Evolutionary conservation across 352 stramenopile species (phyloP), one percentile per base, ranked within the genome.

Genomic region (Pythium guiyangense): DNA sequence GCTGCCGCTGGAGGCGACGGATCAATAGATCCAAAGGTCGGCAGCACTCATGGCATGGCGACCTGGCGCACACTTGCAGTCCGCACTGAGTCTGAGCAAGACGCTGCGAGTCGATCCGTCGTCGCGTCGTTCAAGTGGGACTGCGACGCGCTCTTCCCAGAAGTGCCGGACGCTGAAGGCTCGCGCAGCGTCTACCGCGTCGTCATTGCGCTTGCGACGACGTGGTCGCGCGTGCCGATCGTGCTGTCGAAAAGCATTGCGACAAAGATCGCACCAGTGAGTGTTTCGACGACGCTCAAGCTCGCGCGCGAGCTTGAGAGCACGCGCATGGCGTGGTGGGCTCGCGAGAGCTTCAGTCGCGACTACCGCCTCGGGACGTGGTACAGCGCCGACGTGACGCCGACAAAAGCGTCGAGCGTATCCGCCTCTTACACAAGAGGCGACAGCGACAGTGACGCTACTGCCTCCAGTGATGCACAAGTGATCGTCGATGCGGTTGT

Each of bases 351-450:
- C 25, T 90, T 74, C 52, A 92, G 82, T 53, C 69, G 84, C 15
- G 80, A 71, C 53, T 90, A 86, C 54, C 74, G 81, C 1, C 57
- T 92, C 9, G 84, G 84, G 2, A 87, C 82, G 1, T 94, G 82
- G 84, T 94, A 88, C 50, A 71, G 67, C 0, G 71, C 70, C 0
- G 79, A 90, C n/a, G 63, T 86, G 5, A 54, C 63, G 39, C n/a
- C 2, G 18, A 20, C 17, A n/a, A 39, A 26, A 18, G 2, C 9
- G 18, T 18, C n/a, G 18, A 47, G 15, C 4, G 18, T 47, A 18
- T 26, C 31, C 4, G 31, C 9, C 6, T 11, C 4, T 14, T 4
- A 27, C 1, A 4, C 14, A 0, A 40, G 14, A 43, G 29, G 63
- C 8, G 56, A 45, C 6, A 22, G 52, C 1, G 56, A 74, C 26